Evolutionary conservation across 208 protist species (phyloP).

Genomic region (Novymonas esmeraldas): DNA sequence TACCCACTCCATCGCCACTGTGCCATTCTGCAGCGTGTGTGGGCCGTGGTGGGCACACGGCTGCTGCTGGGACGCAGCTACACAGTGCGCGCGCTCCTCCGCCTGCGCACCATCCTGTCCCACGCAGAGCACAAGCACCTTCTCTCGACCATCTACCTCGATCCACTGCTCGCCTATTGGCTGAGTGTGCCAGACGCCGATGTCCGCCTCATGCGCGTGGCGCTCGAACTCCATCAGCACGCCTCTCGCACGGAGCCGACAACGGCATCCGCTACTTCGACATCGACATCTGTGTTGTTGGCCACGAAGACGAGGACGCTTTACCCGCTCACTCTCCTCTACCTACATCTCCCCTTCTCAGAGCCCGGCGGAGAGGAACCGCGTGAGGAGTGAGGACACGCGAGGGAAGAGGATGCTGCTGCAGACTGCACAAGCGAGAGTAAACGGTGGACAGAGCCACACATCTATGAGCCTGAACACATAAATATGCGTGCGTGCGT

Average conservation of each 20-base stretch:
- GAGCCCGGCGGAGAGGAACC: conserved; percentile 11
- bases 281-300: conserved; percentile 18
- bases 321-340: conserved; percentile 56
- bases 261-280: conserved; percentile 9
- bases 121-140: conserved; percentile 86
- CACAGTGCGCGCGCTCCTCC: conserved; percentile 75
- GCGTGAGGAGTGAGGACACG: neutral
- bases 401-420: neutral
- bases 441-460: neutral
- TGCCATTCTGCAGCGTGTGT: conserved; percentile 70
- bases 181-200: conserved; percentile 49
- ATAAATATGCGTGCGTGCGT: too few relatives aligned
- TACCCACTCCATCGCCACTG: conserved; percentile 91
- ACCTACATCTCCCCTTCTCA: conserved; percentile 49
- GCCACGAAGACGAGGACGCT: conserved; percentile 36
- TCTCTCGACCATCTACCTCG: conserved; percentile 76
- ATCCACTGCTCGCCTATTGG: conserved; percentile 84
- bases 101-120: conserved; percentile 67
- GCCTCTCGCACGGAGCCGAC: conserved; percentile 50
- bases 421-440: too few relatives aligned
- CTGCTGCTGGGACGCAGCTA: conserved; percentile 71
- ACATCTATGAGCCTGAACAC: too few relatives aligned
- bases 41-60: conserved; percentile 71
- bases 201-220: conserved; percentile 47
- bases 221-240: conserved; percentile 75